phyloP scores from a whole-genome alignment of 2,329 filamentous ascomycete genomes.

The Ceratocystis albifundus region DNA sequence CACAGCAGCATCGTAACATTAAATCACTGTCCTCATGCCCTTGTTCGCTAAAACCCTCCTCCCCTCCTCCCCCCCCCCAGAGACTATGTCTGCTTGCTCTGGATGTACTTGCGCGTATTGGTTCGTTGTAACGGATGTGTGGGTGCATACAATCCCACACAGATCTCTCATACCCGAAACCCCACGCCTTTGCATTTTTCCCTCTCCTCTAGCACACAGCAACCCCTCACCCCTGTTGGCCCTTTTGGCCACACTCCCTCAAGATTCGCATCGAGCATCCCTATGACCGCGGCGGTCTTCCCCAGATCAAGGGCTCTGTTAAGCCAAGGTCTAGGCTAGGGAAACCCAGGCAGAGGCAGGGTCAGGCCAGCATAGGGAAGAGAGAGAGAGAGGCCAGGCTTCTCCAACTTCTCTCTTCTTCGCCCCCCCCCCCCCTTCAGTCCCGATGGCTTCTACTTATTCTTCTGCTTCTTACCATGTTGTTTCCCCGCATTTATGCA shows the following conservation, averaged over 20 bases:
- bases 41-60: slow-evolving; percentile 1
- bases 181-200: not conserved
- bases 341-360: not conserved
- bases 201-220: not conserved
- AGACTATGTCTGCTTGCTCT: not conserved
- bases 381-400: not conserved
- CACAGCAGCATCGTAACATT: too few species aligned
- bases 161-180: slow-evolving; percentile 3
- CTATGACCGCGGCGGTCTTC: not conserved
- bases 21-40: not conserved
- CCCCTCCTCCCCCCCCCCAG: too few species aligned
- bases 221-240: not conserved
- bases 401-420: slow-evolving; percentile 1
- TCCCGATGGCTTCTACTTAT: not conserved
- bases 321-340: too few species aligned
- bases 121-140: not conserved
- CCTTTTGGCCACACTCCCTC: not conserved
- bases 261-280: not conserved
- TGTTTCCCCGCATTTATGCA: not conserved
- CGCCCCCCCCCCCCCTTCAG: not conserved
- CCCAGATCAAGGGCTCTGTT: not conserved
- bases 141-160: slow-evolving; percentile 1
- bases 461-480: not conserved
- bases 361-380: not conserved
- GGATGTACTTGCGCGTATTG: not conserved